Base-by-base conservation (phyloP, 768 basidiomycete species). In the Filobasidium floriforme region DNA sequence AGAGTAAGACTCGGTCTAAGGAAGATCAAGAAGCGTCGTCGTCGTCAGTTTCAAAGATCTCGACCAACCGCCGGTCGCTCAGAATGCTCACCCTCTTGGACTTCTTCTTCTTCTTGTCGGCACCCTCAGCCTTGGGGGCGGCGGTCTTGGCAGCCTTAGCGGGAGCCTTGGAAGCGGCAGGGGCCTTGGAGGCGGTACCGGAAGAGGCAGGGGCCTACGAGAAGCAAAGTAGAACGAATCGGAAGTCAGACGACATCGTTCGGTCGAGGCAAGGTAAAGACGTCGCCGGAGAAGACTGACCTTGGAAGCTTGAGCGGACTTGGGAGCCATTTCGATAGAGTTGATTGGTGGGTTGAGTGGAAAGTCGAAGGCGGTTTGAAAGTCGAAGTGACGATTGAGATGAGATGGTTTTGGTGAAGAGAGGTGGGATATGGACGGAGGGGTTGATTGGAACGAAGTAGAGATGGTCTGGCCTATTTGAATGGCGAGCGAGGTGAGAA, bases 1-100 rank as follows among this genome's bases (percentile, higher is more conserved):
- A 24, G 90, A 88, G 82, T 92, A 93, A 7, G 90, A 91, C 81
- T 92, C 91, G 84, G 91, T 92, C 80, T 88, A 82, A 51, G 26
- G 7, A 32, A 60, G 40, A 19, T 14, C 32, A 24, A 54, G 22
- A n/a, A 10, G 46, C 14, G 14, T 28, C 59, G 41, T 32, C 18
- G 43, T 19, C 14, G 9, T 1, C 15, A 4, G 18, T n/a, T n/a
- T n/a, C n/a, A 10, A 9, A 52, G 12, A 15, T 46, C 26, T 40
- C 18, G 7, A 62, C 15, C 32, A 24, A 67, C 29, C 22, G 41
- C 18, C 9, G 24, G 1, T 15, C 9, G 44, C 12, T n/a, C 59
- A 68, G 44, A 61, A 28, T 10, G 60, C 69, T 61, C 55, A 73
- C 66, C 91, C 84, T 79, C 84, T 92, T 93, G 81, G 87, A 87